Percentiles rank a stretch among this genome's conserved stretches.
These are phyloP conservation scores for Boletus reticulatus DNA, from an alignment of 768 basidiomycete genomes.

Conservation along the genomic window DNA sequence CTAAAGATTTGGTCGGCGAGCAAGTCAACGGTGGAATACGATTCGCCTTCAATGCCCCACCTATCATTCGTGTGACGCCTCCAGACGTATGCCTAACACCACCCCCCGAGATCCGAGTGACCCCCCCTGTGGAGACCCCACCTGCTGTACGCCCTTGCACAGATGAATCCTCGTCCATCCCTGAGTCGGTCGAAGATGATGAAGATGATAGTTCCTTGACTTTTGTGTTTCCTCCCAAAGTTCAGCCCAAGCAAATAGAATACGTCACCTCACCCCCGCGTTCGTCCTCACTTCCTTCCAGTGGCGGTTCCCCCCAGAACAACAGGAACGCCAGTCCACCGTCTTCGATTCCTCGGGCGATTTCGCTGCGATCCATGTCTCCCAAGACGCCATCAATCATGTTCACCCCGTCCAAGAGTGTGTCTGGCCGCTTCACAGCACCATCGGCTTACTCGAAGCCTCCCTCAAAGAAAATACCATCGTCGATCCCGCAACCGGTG, in stretches of 20 bases:
- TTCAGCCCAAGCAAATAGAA: slow-evolving; percentile 1
- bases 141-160: slow-evolving; percentile 16
- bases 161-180: background rate
- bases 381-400: slow-evolving; percentile 25
- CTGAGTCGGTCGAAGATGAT: slow-evolving; percentile 18
- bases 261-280: slow-evolving; percentile 5
- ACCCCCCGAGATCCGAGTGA: slow-evolving; percentile 25
- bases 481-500: slow-evolving; percentile 63
- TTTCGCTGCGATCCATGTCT: slow-evolving; percentile 36
- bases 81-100: slow-evolving; percentile 24
- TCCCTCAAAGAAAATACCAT: slow-evolving; percentile 52
- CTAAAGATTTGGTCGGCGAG: slow-evolving; percentile 53
- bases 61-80: slow-evolving; percentile 27
- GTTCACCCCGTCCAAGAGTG: slow-evolving; percentile 35
- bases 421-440: slow-evolving; percentile 27
- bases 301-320: slow-evolving; percentile 6
- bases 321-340: slow-evolving; percentile 34
- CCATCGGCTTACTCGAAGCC: slow-evolving; percentile 36
- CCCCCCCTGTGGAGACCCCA: slow-evolving; percentile 19
- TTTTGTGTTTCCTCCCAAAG: slow-evolving; percentile 24
- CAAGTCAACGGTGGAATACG: slow-evolving; percentile 64
- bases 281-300: slow-evolving; percentile 9
- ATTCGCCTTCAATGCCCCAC: slow-evolving; percentile 71
- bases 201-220: slow-evolving; percentile 22
- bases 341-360: slow-evolving; percentile 51